Percentiles rank a stretch among this genome's conserved stretches.
Evolutionary conservation across 2,329 filamentous ascomycete species (phyloP).

Genomic region (Cladosporium phlei): DNA sequence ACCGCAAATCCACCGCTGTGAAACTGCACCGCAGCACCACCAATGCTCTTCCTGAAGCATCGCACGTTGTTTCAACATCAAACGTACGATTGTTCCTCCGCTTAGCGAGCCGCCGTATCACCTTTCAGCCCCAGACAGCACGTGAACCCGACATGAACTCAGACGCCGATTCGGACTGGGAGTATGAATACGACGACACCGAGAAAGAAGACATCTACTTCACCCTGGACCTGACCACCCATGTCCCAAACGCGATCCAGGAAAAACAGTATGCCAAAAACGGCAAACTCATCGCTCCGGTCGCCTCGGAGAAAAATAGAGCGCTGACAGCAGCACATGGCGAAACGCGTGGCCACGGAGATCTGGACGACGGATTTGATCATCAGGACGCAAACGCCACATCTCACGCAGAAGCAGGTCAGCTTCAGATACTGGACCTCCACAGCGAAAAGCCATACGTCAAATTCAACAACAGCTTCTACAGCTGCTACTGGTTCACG

Average conservation of each 20-base stretch:
- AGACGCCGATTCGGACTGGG: conserved; percentile 47
- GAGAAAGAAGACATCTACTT: conserved; percentile 58
- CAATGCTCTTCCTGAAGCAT: not conserved
- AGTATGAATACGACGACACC: conserved; percentile 56
- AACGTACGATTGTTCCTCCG: too few relatives aligned
- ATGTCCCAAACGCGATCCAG: conserved; percentile 29
- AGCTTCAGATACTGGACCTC: conserved; percentile 74
- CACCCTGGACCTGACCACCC: conserved; percentile 53
- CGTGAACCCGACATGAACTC: too few relatives aligned
- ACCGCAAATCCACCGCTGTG: not conserved
- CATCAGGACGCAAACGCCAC: not conserved
- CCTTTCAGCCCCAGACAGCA: too few relatives aligned
- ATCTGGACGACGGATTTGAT: not conserved
- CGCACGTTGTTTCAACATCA: not conserved
- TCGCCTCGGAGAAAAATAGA: not conserved
- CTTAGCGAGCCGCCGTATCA: too few relatives aligned
- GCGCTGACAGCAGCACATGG: not conserved
- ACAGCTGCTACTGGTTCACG: conserved; percentile 74
- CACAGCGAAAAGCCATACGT: conserved; percentile 72
- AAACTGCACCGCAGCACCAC: not conserved
- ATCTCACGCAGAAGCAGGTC: conserved; percentile 33
- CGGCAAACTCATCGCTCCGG: conserved; percentile 8
- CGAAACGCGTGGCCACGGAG: not conserved
- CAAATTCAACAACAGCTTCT: conserved; percentile 72
- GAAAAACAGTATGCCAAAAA: conserved; percentile 10